Conservation (phyloP, 495 filamentous ascomycete species). For the Penicillium egyptiacum region DNA sequence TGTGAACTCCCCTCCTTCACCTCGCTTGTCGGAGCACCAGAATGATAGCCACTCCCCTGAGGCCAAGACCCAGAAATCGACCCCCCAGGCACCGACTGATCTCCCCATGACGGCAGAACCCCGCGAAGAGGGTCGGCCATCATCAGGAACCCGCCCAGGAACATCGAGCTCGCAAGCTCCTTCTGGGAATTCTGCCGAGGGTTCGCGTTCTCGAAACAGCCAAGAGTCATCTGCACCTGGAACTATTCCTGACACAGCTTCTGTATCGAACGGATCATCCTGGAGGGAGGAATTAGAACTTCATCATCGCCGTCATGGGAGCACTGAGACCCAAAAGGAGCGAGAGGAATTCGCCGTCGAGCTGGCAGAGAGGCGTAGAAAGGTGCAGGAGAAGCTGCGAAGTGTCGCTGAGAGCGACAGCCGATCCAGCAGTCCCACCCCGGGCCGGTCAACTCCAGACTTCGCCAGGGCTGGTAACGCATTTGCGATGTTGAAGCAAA, state of each 20-base stretch:
- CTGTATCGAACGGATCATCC: slow-evolving; percentile 31
- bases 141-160: slow-evolving; percentile 7
- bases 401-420: slow-evolving; percentile 68
- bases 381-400: slow-evolving; percentile 77
- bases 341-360: slow-evolving; percentile 78
- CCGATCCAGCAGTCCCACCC: slow-evolving; percentile 52
- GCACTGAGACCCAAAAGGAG: slow-evolving; percentile 63
- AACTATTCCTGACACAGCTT: slow-evolving; percentile 9
- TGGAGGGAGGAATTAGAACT: slow-evolving; percentile 36
- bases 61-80: background rate
- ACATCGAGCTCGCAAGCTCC: slow-evolving; percentile 14
- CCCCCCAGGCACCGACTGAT: slow-evolving; percentile 1
- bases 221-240: slow-evolving; percentile 19
- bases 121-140: slow-evolving; percentile 2
- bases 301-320: slow-evolving; percentile 52
- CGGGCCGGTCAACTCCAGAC: slow-evolving; percentile 48
- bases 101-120: background rate
- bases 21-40: slow-evolving; percentile 26
- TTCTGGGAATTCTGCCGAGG: slow-evolving; percentile 16
- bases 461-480: slow-evolving; percentile 52
- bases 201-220: slow-evolving; percentile 17
- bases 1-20: slow-evolving; percentile 64
- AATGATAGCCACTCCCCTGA: background rate
- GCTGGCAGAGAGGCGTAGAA: slow-evolving; percentile 71
- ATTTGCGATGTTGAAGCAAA: slow-evolving; percentile 67